Base-by-base conservation (phyloP, 495 filamentous ascomycete genomes). In the Hypoxylon lienhwacheense region DNA sequence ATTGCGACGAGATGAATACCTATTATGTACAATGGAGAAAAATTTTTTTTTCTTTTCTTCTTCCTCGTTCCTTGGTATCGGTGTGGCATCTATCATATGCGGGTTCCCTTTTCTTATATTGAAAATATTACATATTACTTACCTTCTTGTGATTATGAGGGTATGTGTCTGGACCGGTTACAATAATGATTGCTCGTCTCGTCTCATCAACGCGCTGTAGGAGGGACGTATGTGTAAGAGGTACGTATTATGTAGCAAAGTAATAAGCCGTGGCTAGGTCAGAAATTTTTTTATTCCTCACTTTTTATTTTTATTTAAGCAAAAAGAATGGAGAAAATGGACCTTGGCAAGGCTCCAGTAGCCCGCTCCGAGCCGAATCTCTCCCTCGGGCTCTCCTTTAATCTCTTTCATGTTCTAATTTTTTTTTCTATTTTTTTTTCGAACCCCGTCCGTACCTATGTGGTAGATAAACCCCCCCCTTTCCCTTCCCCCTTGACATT, bases 261-360 rank as follows among this genome's bases (percentile, higher is more conserved):
- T 44, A 20, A 20, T 34, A 36, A 35, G 35, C 17, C 34, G 28
- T 46, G 22, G 21, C 34, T 33, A n/a, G n/a, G n/a, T n/a, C n/a
- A n/a, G n/a, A n/a, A n/a, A n/a, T n/a, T n/a, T n/a, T n/a, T n/a
- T n/a, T n/a, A n/a, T n/a, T n/a, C n/a, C n/a, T n/a, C n/a, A n/a
- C n/a, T n/a, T n/a, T n/a, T n/a, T n/a, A n/a, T n/a, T n/a, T n/a
- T n/a, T n/a, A n/a, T n/a, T n/a, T n/a, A n/a, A n/a, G 32, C n/a
- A 26, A 19, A 31, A 15, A 15, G 19, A 45, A 50, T 54, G 45
- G 50, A 39, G 56, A 49, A 45, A 60, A 53, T 45, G 14, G 14
- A 22, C 45, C 56, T 60, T 60, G 56, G 56, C 56, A 50, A 50
- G 34, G 51, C 46, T 55, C 45, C 19, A 41, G 49, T 53, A 56